phyloP scores from a whole-genome alignment of 1,284 basidiomycete species.

The Erythrobasidium hasegawianum region DNA sequence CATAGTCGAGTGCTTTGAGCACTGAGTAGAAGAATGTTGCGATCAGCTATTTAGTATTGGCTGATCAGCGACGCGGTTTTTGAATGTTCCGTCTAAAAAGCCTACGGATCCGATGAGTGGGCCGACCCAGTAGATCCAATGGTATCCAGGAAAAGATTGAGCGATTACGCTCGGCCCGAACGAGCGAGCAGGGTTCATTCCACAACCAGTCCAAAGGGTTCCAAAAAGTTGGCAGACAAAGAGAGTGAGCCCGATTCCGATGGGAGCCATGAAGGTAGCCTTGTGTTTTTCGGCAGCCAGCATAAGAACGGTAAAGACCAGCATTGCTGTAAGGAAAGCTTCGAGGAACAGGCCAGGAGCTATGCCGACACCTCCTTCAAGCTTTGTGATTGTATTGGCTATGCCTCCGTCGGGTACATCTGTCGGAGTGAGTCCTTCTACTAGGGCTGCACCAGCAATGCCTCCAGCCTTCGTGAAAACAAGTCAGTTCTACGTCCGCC shows the following conservation, averaged over 20 bases:
- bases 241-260: slow-evolving; percentile 54
- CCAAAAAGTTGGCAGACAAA: slow-evolving; percentile 53
- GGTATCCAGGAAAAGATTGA: slow-evolving; percentile 56
- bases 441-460: slow-evolving; percentile 52
- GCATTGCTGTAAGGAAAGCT: slow-evolving; percentile 53
- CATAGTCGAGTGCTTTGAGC: slow-evolving; percentile 30
- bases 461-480: slow-evolving; percentile 50
- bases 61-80: no score
- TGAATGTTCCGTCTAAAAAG: no score
- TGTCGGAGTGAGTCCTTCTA: slow-evolving; percentile 47
- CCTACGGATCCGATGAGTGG: slow-evolving; percentile 42
- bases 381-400: slow-evolving; percentile 49
- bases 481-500: no score
- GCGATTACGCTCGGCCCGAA: slow-evolving; percentile 66
- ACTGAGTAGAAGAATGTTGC: slow-evolving; percentile 46
- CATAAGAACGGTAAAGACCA: slow-evolving; percentile 51
- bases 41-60: slow-evolving; percentile 39
- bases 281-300: slow-evolving; percentile 52
- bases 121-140: slow-evolving; percentile 56
- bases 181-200: slow-evolving; percentile 65
- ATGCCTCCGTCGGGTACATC: slow-evolving; percentile 44
- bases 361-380: slow-evolving; percentile 45
- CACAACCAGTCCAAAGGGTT: slow-evolving; percentile 39
- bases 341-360: slow-evolving; percentile 49
- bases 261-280: slow-evolving; percentile 54